phyloP scores from a whole-genome alignment of 2,329 filamentous ascomycete species.

The Dryadomyces quercivorus region DNA sequence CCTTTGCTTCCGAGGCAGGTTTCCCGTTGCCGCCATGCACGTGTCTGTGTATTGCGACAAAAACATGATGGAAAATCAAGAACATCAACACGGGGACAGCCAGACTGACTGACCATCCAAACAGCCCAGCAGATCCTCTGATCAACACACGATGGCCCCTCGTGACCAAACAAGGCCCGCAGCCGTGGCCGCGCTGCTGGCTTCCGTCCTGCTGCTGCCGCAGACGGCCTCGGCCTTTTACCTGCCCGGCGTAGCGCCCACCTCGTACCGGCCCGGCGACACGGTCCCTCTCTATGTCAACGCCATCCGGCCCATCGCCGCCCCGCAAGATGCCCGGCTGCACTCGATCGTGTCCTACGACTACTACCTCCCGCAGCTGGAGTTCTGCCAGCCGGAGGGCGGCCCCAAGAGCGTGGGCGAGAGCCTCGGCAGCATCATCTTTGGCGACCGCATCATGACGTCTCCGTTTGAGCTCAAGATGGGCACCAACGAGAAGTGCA shows the following conservation, averaged over 20 bases:
- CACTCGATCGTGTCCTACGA: slow-evolving; percentile 93
- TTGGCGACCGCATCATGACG: slow-evolving; percentile 92
- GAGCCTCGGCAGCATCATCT: slow-evolving; percentile 88
- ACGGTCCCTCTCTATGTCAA: slow-evolving; percentile 85
- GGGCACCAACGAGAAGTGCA: slow-evolving; percentile 78
- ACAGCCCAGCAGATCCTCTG: too few relatives aligned
- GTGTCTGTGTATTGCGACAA: too few relatives aligned
- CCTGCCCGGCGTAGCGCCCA: slow-evolving; percentile 88
- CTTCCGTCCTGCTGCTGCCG: slow-evolving; percentile 35
- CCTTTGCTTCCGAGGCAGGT: too few relatives aligned
- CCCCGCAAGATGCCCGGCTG: slow-evolving; percentile 63
- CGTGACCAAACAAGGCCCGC: slow-evolving; percentile 31
- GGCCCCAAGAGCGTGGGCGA: slow-evolving; percentile 74
- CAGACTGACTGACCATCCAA: too few relatives aligned
- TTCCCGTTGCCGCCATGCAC: too few relatives aligned
- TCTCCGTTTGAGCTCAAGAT: slow-evolving; percentile 86
- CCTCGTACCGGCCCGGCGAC: slow-evolving; percentile 73
- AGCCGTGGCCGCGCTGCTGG: slow-evolving; percentile 30
- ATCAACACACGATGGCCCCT: slow-evolving; percentile 28
- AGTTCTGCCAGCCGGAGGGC: slow-evolving; percentile 71
- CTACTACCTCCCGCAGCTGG: slow-evolving; percentile 82
- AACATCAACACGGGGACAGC: too few relatives aligned
- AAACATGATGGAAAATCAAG: too few relatives aligned
- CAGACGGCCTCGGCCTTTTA: slow-evolving; percentile 68
- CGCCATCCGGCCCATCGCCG: slow-evolving; percentile 74